Conservation (phyloP, 2,329 filamentous ascomycete species). For the Coleophoma eucalyptorum region DNA sequence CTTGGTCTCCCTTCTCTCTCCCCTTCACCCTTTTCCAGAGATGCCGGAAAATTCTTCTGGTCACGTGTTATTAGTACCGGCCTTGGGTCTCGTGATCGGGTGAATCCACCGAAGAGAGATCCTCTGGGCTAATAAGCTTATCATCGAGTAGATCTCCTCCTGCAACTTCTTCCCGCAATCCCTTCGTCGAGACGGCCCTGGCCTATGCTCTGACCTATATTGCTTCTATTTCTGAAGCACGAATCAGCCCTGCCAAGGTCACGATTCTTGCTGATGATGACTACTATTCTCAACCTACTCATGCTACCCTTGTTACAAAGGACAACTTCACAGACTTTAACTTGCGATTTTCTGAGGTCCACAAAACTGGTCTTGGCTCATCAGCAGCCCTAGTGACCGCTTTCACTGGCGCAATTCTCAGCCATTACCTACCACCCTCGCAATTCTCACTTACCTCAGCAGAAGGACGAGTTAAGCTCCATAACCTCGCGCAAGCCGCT, state of each 20-base stretch:
- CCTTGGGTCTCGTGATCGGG: too few relatives aligned
- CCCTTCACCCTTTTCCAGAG: neutral
- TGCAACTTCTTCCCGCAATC: slow-evolving; percentile 57
- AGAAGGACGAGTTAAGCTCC: slow-evolving; percentile 58
- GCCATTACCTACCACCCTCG: slow-evolving; percentile 63
- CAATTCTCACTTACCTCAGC: slow-evolving; percentile 54
- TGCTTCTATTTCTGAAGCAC: slow-evolving; percentile 33
- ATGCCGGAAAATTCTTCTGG: too few relatives aligned
- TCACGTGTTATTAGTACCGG: too few relatives aligned
- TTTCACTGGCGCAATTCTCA: slow-evolving; percentile 71
- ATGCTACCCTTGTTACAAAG: slow-evolving; percentile 17
- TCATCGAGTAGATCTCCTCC: slow-evolving; percentile 18
- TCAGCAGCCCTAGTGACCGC: slow-evolving; percentile 92
- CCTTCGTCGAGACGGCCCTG: slow-evolving; percentile 89
- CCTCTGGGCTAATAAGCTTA: slow-evolving; percentile 2
- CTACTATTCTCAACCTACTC: slow-evolving; percentile 79
- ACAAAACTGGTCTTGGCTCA: slow-evolving; percentile 95
- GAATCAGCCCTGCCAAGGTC: slow-evolving; percentile 66
- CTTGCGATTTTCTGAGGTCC: slow-evolving; percentile 70
- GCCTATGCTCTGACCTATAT: slow-evolving; percentile 85
- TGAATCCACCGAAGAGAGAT: too few relatives aligned
- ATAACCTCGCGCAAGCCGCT: slow-evolving; percentile 90
- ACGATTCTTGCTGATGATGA: slow-evolving; percentile 92
- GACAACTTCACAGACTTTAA: slow-evolving; percentile 76
- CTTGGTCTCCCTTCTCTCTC: neutral